Conservation (phyloP, 2,329 filamentous ascomycete species). For the Alternaria brassicae region DNA sequence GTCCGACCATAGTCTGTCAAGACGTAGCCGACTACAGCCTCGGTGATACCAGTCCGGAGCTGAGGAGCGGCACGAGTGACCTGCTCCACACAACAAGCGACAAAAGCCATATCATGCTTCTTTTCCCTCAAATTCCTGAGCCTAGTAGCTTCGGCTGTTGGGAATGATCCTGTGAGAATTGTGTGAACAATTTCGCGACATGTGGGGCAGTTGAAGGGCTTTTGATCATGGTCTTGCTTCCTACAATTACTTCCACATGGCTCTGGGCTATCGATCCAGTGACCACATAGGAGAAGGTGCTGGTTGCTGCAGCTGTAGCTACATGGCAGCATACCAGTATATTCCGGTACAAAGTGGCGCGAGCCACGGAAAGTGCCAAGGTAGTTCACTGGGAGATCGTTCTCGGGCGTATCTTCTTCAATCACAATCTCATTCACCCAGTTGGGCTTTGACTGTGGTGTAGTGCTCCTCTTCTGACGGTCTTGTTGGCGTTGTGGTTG, state of each 20-base stretch:
- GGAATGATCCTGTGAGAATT: slow-evolving; percentile 9
- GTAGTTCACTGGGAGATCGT: slow-evolving; percentile 18
- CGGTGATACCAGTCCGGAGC: not conserved
- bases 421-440: not conserved
- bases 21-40: not conserved
- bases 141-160: not conserved
- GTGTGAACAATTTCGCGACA: slow-evolving; percentile 10
- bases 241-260: slow-evolving; percentile 24
- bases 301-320: not conserved
- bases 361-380: slow-evolving; percentile 16
- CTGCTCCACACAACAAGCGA: not conserved
- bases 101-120: not conserved
- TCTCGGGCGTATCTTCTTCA: not conserved
- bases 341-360: slow-evolving; percentile 6
- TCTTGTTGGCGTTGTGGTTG: slow-evolving; percentile 1
- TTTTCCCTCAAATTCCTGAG: not conserved
- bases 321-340: not conserved
- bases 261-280: slow-evolving; percentile 12
- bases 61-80: not conserved
- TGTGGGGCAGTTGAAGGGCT: slow-evolving; percentile 17
- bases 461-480: not conserved
- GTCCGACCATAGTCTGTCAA: not conserved
- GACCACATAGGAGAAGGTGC: slow-evolving; percentile 23
- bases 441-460: not conserved
- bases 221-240: not conserved